These are phyloP conservation scores for Diplotaxis tenuifolia DNA, from an alignment of 345 rosid species.

Conservation along the genomic window DNA sequence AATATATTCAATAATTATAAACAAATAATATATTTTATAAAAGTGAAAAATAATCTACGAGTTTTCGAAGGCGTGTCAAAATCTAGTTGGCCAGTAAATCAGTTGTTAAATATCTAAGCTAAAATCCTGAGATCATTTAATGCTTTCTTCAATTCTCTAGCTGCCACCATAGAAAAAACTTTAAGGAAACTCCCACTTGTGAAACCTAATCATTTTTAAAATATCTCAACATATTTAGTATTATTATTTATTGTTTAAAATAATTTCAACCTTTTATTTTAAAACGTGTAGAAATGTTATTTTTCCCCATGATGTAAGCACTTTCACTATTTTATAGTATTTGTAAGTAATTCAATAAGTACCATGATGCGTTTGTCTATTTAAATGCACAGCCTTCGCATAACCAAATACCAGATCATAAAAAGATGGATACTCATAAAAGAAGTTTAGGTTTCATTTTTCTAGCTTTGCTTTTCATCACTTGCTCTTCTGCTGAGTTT, in stretches of 20 bases:
- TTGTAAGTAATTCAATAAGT: neutral
- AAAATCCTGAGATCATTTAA: neutral
- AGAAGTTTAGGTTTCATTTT: conserved; percentile 5
- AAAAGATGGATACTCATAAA: conserved; percentile 9
- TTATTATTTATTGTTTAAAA: too few species aligned
- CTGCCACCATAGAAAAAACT: neutral
- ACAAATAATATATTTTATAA: too few species aligned
- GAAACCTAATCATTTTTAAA: neutral
- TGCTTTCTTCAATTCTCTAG: neutral
- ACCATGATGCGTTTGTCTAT: neutral
- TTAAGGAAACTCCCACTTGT: neutral
- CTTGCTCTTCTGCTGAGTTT: conserved; percentile 28
- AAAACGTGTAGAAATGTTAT: neutral
- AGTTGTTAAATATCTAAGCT: neutral
- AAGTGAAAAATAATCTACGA: too few species aligned
- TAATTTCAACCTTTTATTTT: neutral
- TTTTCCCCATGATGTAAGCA: neutral
- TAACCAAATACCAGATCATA: neutral
- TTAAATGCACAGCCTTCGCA: neutral
- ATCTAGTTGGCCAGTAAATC: too few species aligned
- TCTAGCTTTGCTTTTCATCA: conserved; percentile 24
- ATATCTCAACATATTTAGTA: neutral
- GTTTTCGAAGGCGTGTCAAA: too few species aligned
- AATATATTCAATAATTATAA: too few species aligned
- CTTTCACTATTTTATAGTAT: neutral